Percentiles rank a stretch among this genome's conserved stretches.
phyloP scores from a whole-genome alignment of 2,329 filamentous ascomycete genomes.

The Colletotrichum sp. region DNA sequence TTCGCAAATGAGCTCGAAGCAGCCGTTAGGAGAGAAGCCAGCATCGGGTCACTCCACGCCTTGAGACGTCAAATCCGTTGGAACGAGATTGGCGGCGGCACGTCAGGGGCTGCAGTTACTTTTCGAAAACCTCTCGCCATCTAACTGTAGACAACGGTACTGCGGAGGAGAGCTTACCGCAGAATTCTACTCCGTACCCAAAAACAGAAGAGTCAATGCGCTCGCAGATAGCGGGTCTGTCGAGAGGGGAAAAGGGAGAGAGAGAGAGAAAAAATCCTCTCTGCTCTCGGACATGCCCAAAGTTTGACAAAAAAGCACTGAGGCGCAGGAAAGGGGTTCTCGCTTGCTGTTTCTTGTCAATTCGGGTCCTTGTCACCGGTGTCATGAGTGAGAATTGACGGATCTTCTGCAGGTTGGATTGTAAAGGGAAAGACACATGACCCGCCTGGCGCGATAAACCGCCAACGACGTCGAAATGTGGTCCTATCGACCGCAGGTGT shows the following conservation, averaged over 20 bases:
- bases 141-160: neutral
- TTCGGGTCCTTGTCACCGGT: neutral
- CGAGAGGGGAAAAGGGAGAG: neutral
- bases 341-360: neutral
- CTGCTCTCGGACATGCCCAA: neutral
- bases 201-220: slow-evolving; percentile 1
- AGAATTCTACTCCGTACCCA: neutral
- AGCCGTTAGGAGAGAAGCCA: neutral
- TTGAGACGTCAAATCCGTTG: slow-evolving; percentile 1
- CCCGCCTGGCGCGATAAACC: neutral
- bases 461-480: neutral
- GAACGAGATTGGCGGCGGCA: neutral
- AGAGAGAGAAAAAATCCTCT: neutral
- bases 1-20: neutral
- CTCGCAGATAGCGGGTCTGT: neutral
- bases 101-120: neutral
- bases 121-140: neutral
- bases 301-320: neutral
- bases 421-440: neutral
- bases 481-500: neutral
- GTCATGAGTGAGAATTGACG: neutral
- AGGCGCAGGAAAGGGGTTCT: neutral
- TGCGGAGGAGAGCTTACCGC: neutral
- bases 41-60: neutral
- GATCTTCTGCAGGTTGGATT: slow-evolving; percentile 1